These are phyloP conservation scores for Lichtheimia ramosa DNA, from an alignment of 371 early-diverging fungal genomes.

Conservation along the genomic window DNA sequence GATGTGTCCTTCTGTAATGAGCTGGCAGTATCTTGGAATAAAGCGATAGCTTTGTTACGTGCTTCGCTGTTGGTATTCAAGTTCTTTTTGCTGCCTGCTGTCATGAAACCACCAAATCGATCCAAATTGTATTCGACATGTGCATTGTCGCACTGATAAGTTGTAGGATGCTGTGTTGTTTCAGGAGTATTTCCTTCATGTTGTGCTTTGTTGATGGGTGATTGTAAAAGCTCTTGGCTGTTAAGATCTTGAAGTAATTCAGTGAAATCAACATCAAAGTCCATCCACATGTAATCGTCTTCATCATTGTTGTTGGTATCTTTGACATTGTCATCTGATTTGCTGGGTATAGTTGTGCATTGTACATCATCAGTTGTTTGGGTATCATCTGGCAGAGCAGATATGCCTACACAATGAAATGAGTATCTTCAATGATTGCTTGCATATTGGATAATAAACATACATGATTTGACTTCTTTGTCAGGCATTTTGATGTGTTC, in stretches of 20 bases:
- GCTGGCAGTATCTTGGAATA: not conserved
- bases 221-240: not conserved
- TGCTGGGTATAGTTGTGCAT: not conserved
- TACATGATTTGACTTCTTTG: too few relatives aligned
- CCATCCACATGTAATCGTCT: constrained; percentile 15
- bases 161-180: not conserved
- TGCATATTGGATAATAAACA: too few relatives aligned
- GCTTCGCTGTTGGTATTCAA: constrained; percentile 19
- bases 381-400: not conserved
- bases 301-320: not conserved
- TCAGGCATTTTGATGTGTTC: too few relatives aligned
- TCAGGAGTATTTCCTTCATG: not conserved
- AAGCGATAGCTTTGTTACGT: constrained; percentile 12
- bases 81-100: constrained; percentile 19
- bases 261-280: constrained; percentile 12
- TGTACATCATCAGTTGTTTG: not conserved
- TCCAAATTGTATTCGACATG: constrained; percentile 17
- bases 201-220: not conserved
- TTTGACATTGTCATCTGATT: not conserved
- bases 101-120: constrained; percentile 14
- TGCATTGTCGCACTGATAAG: constrained; percentile 9
- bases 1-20: not conserved
- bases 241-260: constrained; percentile 6
- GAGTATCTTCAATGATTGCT: not conserved
- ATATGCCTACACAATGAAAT: not conserved